These are phyloP conservation scores for Benincasa hispida DNA, from an alignment of 306 rosid species.

Conservation along the genomic window DNA sequence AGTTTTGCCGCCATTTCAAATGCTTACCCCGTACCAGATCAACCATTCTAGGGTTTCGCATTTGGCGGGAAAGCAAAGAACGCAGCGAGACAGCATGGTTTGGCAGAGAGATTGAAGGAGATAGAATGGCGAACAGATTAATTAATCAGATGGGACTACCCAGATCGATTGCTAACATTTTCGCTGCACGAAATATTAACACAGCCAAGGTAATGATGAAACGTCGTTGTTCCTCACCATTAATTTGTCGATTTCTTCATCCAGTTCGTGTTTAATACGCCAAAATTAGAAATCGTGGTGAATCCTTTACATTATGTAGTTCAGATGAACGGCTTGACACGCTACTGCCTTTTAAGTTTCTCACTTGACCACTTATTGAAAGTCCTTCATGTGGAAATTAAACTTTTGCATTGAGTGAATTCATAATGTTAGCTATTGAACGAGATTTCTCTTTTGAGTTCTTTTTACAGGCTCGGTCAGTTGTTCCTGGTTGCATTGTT, in stretches of 20 bases:
- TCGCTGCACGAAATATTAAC: constrained; percentile 68
- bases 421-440: not conserved
- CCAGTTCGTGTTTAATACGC: not conserved
- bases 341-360: not conserved
- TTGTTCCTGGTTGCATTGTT: not conserved
- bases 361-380: not conserved
- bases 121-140: constrained; percentile 57
- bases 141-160: constrained; percentile 65
- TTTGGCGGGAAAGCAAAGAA: not conserved
- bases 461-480: not conserved
- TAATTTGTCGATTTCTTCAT: not conserved
- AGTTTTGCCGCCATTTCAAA: constrained; percentile 1
- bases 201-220: constrained; percentile 49
- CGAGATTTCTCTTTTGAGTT: not conserved
- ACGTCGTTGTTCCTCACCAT: not conserved
- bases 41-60: constrained; percentile 1
- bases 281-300: not conserved
- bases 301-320: not conserved
- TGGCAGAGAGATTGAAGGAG: not conserved
- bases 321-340: not conserved
- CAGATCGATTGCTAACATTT: constrained; percentile 50
- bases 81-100: not conserved
- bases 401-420: not conserved
- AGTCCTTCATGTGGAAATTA: not conserved
- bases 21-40: not conserved